Evolutionary conservation across 148 eudicot genomes (phyloP), one percentile per base, ranked within the genome.

Genomic region (Pouteria glomerata): DNA sequence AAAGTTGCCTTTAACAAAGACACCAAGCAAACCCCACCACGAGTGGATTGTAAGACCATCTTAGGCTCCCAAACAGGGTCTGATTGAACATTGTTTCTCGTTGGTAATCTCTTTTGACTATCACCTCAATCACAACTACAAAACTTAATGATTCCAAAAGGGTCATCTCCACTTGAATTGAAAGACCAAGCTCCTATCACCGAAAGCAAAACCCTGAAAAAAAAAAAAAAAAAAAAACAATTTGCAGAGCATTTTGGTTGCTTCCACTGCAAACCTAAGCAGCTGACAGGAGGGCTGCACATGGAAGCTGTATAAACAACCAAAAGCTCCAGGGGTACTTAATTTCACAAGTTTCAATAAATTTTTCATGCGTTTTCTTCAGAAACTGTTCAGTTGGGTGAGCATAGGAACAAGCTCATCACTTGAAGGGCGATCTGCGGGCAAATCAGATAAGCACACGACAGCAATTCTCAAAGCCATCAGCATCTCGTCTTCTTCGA

Each of bases 321-420:
- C 80, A 79, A 59, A 73, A 79, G 65, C 82, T 75, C 68, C 30
- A 29, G 16, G 52, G 23, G 45, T 21, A 13, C 23, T 23, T 8
- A 1, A 18, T 16, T 21, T 1, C 23, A 21, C 8, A 39, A 27
- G 33, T 55, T 15, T 27, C 8, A 19, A 39, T 4, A 29, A 47
- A 13, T 65, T 44, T 66, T 72, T 71, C 29, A 69, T 42, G 30
- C n/a, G n/a, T n/a, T 53, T 55, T 16, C 30, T 70, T 77, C 76
- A 94, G 83, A 94, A 91, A 74, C 97, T 94, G 75, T 91, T 89
- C 63, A 94, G 84, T 70, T 89, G 98, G 72, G 93, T 87, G 73
- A 94, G 93, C 98, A 94, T 94, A 27, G 97, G 85, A 58, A 91
- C 97, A 67, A 94, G 97, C 80, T 94, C 98, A 63, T 94, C 97